Evolutionary conservation across 2,329 filamentous ascomycete genomes (phyloP), one percentile per base, ranked within the genome.

Genomic region (Claviceps sp.): DNA sequence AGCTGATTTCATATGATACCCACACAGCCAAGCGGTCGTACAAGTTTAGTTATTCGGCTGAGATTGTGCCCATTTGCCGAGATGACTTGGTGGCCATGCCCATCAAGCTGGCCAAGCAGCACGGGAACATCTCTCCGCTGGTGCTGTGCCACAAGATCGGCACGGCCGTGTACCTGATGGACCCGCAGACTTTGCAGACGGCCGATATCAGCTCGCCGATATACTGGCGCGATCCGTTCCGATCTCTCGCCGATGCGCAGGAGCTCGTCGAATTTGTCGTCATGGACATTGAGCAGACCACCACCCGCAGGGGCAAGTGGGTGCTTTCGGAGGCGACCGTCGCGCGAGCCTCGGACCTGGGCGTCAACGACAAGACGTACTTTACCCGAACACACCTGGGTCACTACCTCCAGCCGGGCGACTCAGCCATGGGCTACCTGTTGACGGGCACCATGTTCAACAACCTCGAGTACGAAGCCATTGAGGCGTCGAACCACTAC

Each of bases 71-170:
- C 1, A 89, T 98, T 48, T 97, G 93, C 75, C 95, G 96, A 69
- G 93, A 98, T 61, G 93, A 98, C 64, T 74, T 98, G 30, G 88
- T 98, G n/a, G 90, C 88, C 1, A 73, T 98, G 39, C 93, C 93
- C 1, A 82, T 95, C 56, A 89, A 89, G 59, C 74, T 97, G 54
- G 93, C 93, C 14, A 93, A 89, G 67, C 81, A 84, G 52, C 74
- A 86, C 50, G 90, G 93, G 56, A 96, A 95, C 68, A 95, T 97
- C 61, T 79, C 82, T 1, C 93, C 93, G 3, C 74, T 98, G 40
- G 81, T 85, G 1, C 74, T 98, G 40, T 97, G 93, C 73, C 81
- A 90, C 67, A 81, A 87, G 59, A 83, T 98, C 52, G 91, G 93
- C 56, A 97, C 90, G 3, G 80, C 89, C 0, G 77, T 98, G 62